Conservation (phyloP, 2,329 filamentous ascomycete genomes). For the Phialemoniopsis sp. region DNA sequence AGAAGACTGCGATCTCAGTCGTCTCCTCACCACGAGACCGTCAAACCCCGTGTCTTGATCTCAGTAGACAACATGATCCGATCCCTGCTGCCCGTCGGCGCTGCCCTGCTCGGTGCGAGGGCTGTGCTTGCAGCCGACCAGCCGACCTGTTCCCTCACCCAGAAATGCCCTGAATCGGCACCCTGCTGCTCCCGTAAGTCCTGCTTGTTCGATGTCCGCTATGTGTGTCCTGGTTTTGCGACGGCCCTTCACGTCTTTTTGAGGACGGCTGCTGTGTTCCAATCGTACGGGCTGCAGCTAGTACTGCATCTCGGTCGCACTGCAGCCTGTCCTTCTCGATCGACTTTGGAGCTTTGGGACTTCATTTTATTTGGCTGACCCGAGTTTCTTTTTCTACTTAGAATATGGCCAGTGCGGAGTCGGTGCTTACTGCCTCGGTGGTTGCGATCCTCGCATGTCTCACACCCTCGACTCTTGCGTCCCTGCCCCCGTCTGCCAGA, state of each 20-base stretch:
- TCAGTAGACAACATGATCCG: conserved; percentile 18
- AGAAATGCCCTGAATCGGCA: conserved; percentile 66
- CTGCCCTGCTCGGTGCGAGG: conserved; percentile 32
- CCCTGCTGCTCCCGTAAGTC: conserved; percentile 78
- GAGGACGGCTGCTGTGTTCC: not conserved
- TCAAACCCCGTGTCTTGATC: conserved; percentile 3
- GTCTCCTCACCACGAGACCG: not conserved
- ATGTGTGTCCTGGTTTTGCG: no score
- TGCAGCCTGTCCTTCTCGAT: not conserved
- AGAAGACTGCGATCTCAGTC: not conserved
- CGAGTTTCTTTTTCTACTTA: conserved; percentile 31
- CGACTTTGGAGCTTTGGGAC: no score
- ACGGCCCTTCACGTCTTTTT: no score
- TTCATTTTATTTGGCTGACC: no score
- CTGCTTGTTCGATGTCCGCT: not conserved
- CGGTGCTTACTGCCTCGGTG: conserved; percentile 92
- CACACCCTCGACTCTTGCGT: conserved; percentile 80
- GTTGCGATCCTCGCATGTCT: conserved; percentile 86
- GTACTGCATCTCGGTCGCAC: not conserved
- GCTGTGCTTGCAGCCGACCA: conserved; percentile 26
- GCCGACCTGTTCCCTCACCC: conserved; percentile 39
- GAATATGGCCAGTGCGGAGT: conserved; percentile 92
- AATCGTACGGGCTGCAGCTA: no score
- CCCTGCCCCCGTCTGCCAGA: conserved; percentile 77
- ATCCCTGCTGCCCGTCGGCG: conserved; percentile 20